These are phyloP conservation scores for Penicillium occitanis DNA, from an alignment of 2,329 filamentous ascomycete genomes.

Conservation along the genomic window DNA sequence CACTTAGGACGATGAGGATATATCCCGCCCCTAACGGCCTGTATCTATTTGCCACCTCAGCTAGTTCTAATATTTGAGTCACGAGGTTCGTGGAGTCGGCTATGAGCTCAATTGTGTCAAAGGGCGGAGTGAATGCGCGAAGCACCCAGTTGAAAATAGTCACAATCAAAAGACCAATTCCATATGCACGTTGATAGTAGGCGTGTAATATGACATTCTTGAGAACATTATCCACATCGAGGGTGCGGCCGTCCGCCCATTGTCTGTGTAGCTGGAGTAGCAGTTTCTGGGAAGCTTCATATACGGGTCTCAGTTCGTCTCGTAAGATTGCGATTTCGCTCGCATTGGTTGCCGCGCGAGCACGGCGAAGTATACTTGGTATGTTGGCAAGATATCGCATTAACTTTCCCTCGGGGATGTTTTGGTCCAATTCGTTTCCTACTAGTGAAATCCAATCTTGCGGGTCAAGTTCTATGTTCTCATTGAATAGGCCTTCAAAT, in stretches of 20 bases:
- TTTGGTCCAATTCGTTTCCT: constrained; percentile 31
- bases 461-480: constrained; percentile 33
- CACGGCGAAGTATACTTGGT: constrained; percentile 33
- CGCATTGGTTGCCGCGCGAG: constrained; percentile 21
- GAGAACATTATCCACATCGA: constrained; percentile 11
- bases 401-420: constrained; percentile 33
- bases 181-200: constrained; percentile 37
- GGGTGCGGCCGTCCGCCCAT: constrained; percentile 18
- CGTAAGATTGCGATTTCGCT: not conserved
- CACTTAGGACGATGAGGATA: constrained; percentile 30
- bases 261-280: constrained; percentile 26
- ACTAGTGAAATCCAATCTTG: constrained; percentile 39
- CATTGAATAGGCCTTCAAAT: constrained; percentile 39
- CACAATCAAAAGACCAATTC: constrained; percentile 32
- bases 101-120: constrained; percentile 23
- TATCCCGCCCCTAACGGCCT: constrained; percentile 36
- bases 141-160: constrained; percentile 37
- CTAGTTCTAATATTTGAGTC: constrained; percentile 32
- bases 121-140: constrained; percentile 29
- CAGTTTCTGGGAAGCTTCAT: constrained; percentile 1
- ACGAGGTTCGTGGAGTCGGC: constrained; percentile 27
- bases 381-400: constrained; percentile 33
- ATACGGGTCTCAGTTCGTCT: constrained; percentile 5
- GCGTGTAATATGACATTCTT: constrained; percentile 26
- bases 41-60: constrained; percentile 29